Evolutionary conservation across 78 protist species (phyloP), one percentile per base, ranked within the genome.

Genomic region (Dictyostelium firmibasis): DNA sequence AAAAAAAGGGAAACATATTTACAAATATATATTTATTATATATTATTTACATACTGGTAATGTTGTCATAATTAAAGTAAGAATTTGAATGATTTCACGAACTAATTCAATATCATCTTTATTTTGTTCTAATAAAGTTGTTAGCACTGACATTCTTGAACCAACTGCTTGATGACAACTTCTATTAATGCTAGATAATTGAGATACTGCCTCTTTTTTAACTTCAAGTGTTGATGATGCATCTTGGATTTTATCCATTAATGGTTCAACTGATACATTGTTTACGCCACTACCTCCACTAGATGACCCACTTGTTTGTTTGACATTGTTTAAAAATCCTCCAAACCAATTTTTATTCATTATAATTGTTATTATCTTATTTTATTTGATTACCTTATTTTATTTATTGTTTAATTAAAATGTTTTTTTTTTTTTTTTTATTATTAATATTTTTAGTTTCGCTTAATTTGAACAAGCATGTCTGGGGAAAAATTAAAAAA

Each of bases 331-430:
- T 41, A 88, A 79, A 23, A 88, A 27, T 35, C 93, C 93, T 16
- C 93, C 93, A 38, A 88, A 64, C 93, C 93, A 88, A 88, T 78
- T 79, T 74, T 53, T 88, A 72, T 72, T 72, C 79, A 72, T 72
- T 31, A 13, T 72, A 29, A 29, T 6, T 35, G 0, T 27, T 69
- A 5, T 69, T 31, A 5, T 64, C 27, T 44, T n/a, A 11, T 79
- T 43, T 79, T 43, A 0, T 27, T 79, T 29, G 31, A 27, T 57
- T 50, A n/a, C n/a, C n/a, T 78, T 78, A 5, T 78, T 31, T 29
- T 78, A 11, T 78, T 11, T n/a, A n/a, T 47, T 78, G 1, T 78
- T 43, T 44, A 36, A 41, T 23, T 78, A 41, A 41, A 41, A 44
- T 78, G 11, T 78, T 78, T 44, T 78, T 44, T 29, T 78, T 27